Conservation (phyloP, 2,329 filamentous ascomycete species). For the Anthostomella pinea region DNA sequence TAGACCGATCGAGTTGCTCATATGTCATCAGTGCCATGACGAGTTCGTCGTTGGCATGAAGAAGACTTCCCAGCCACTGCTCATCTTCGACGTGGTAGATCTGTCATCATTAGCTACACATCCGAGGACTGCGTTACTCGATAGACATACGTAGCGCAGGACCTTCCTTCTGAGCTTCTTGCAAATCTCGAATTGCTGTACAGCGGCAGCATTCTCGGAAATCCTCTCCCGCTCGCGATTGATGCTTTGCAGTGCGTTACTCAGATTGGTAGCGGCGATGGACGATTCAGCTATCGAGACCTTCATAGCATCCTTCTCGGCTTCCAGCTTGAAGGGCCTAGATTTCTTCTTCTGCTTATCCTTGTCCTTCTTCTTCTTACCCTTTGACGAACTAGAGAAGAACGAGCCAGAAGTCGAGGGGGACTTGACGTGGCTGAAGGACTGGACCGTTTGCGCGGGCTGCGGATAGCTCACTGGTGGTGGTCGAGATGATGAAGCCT, state of each 20-base stretch:
- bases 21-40: constrained; percentile 90
- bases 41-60: constrained; percentile 95
- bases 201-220: constrained; percentile 75
- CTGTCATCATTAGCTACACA: constrained; percentile 36
- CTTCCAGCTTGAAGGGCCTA: constrained; percentile 76
- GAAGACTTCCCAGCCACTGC: constrained; percentile 84
- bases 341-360: constrained; percentile 54
- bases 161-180: constrained; percentile 83
- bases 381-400: constrained; percentile 43
- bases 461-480: constrained; percentile 27
- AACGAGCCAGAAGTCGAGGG: constrained; percentile 36
- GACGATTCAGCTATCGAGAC: constrained; percentile 85
- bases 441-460: constrained; percentile 32
- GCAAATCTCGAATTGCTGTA: constrained; percentile 78
- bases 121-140: background rate
- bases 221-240: constrained; percentile 87
- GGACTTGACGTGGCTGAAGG: constrained; percentile 37
- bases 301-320: constrained; percentile 84
- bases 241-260: constrained; percentile 83
- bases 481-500: constrained; percentile 30
- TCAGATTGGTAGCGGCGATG: constrained; percentile 85
- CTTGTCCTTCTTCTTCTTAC: constrained; percentile 48
- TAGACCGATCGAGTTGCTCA: constrained; percentile 85
- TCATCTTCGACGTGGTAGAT: constrained; percentile 90
- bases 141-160: constrained; percentile 66